Conservation (phyloP, 1,284 basidiomycete species). For the Ceratobasidium sp. region DNA sequence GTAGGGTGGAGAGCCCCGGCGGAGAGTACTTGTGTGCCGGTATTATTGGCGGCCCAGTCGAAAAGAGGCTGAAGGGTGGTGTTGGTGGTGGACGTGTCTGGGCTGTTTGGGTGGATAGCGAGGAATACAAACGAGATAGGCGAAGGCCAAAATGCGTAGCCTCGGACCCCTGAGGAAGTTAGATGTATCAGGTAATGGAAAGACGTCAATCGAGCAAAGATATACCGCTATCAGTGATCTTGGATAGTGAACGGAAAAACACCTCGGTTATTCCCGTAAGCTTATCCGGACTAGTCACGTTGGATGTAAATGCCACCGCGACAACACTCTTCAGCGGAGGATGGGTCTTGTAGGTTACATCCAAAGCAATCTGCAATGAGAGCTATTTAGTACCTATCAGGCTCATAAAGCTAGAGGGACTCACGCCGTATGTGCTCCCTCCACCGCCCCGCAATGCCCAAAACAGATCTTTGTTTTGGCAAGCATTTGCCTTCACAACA, state of each 20-base stretch:
- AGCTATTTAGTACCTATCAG: background rate
- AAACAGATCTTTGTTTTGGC: constrained; percentile 43
- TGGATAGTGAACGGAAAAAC: background rate
- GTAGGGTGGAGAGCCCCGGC: background rate
- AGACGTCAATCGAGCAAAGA: no score
- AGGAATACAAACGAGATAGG: background rate
- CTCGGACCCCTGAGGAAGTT: constrained; percentile 7
- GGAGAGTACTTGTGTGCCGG: background rate
- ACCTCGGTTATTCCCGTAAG: background rate
- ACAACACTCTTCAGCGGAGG: background rate
- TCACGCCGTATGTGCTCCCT: constrained; percentile 42
- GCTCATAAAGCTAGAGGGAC: background rate
- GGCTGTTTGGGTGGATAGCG: constrained; percentile 16
- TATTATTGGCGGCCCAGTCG: constrained; percentile 22
- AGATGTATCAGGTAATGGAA: background rate
- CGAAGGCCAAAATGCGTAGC: constrained; percentile 5
- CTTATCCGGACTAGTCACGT: background rate
- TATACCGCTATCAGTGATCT: background rate
- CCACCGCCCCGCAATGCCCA: constrained; percentile 47
- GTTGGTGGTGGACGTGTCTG: background rate
- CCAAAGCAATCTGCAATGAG: background rate
- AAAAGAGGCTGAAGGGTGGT: constrained; percentile 1
- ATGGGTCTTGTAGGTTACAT: constrained; percentile 9
- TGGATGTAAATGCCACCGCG: background rate
- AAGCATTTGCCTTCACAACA: constrained; percentile 32